phyloP scores from a whole-genome alignment of 805 yeast species.

The Saccharomycopsis fermentans region DNA sequence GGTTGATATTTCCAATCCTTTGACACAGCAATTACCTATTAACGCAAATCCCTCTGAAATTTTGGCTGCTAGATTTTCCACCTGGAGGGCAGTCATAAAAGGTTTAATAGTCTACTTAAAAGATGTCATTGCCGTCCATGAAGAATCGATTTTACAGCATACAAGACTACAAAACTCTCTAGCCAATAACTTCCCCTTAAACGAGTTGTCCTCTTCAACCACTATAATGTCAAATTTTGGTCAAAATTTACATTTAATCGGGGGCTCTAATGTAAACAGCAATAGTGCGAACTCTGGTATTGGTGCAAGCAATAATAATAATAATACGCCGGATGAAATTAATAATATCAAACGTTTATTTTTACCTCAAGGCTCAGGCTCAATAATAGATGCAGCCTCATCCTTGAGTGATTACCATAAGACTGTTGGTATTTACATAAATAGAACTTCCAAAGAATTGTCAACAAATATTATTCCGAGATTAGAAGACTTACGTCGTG shows the following conservation, averaged over 20 bases:
- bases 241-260: background rate
- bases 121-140: constrained; percentile 78
- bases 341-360: constrained; percentile 32
- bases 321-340: constrained; percentile 26
- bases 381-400: constrained; percentile 49
- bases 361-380: constrained; percentile 48
- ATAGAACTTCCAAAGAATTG: constrained; percentile 49
- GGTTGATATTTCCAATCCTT: constrained; percentile 28
- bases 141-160: constrained; percentile 79
- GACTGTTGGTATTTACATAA: constrained; percentile 47
- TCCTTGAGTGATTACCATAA: constrained; percentile 46
- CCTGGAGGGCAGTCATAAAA: constrained; percentile 76
- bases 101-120: constrained; percentile 65
- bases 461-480: constrained; percentile 47
- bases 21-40: constrained; percentile 42
- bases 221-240: constrained; percentile 15
- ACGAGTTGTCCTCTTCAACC: constrained; percentile 4
- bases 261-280: background rate
- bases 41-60: constrained; percentile 76
- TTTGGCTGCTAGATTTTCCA: constrained; percentile 69
- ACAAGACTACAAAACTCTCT: constrained; percentile 73
- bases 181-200: constrained; percentile 33
- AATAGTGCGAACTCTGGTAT: constrained; percentile 6
- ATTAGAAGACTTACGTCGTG: constrained; percentile 59
- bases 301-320: constrained; percentile 17